phyloP scores from a whole-genome alignment of 768 basidiomycete species.

The Erythrobasidium yunnanense region DNA sequence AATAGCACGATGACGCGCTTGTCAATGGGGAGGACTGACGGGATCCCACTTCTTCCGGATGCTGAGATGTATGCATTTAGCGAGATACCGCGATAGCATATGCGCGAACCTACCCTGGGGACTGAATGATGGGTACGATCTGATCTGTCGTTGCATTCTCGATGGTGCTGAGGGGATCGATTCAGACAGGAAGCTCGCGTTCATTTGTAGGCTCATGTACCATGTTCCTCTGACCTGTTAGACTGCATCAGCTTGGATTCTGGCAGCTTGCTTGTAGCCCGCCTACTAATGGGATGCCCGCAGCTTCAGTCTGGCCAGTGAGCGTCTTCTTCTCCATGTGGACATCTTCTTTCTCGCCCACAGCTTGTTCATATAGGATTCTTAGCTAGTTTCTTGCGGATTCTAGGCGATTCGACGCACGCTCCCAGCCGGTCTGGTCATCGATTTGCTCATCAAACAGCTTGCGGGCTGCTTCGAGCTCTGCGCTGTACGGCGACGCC shows the following conservation, averaged over 20 bases:
- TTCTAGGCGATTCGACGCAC: background rate
- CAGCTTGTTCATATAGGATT: background rate
- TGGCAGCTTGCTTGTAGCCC: background rate
- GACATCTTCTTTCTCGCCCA: constrained; percentile 5
- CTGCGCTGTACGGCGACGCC: background rate
- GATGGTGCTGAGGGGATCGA: constrained; percentile 4
- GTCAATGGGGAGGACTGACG: background rate
- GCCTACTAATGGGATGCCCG: constrained; percentile 1
- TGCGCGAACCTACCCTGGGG: constrained; percentile 2
- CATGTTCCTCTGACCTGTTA: constrained; percentile 15
- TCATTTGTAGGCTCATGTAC: background rate
- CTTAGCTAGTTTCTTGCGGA: background rate
- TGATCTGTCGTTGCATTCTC: constrained; percentile 9
- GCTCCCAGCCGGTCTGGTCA: constrained; percentile 10
- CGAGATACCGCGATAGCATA: background rate
- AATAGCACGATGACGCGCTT: background rate
- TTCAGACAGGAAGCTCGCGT: background rate
- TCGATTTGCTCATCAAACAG: constrained; percentile 19
- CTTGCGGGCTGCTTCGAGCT: background rate
- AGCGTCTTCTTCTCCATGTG: constrained; percentile 20
- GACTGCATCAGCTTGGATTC: background rate
- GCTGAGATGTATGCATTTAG: background rate
- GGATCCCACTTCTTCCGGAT: constrained; percentile 25
- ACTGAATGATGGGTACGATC: constrained; percentile 8
- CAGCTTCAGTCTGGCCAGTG: background rate